phyloP scores from a whole-genome alignment of 2,329 filamentous ascomycete genomes.

The Penicillium occitanis region DNA sequence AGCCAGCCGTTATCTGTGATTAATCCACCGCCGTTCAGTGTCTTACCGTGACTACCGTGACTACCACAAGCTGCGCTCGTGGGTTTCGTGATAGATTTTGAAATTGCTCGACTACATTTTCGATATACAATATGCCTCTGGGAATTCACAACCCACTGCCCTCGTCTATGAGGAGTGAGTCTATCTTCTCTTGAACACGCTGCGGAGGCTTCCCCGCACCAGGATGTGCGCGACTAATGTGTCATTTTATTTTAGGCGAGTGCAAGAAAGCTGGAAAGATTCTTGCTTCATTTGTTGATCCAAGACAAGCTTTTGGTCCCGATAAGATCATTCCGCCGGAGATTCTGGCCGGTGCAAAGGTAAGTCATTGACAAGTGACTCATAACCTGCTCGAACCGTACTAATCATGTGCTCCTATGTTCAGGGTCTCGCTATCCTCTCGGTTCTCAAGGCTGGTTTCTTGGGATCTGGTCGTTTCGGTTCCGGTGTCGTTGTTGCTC shows the following conservation, averaged over 20 bases:
- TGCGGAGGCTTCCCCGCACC: constrained; percentile 34
- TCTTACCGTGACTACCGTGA: constrained; percentile 4
- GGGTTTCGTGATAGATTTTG: not conserved
- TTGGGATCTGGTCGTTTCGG: constrained; percentile 52
- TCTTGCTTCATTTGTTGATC: constrained; percentile 89
- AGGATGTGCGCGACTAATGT: constrained; percentile 34
- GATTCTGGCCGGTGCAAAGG: constrained; percentile 88
- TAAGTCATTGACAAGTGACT: constrained; percentile 36
- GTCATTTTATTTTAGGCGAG: constrained; percentile 64
- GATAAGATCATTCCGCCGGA: constrained; percentile 95
- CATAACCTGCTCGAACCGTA: not conserved
- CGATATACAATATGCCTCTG: constrained; percentile 38
- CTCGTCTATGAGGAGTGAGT: constrained; percentile 50
- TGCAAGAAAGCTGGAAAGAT: constrained; percentile 98
- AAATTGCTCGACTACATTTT: not conserved
- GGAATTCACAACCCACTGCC: constrained; percentile 50
- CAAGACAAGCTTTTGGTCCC: constrained; percentile 86
- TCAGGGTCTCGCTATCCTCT: constrained; percentile 52
- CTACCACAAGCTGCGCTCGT: constrained; percentile 3
- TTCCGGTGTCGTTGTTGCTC: constrained; percentile 51
- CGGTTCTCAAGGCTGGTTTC: constrained; percentile 52
- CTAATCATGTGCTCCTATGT: not conserved
- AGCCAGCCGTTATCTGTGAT: not conserved
- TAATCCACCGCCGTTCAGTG: not conserved
- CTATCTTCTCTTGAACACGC: constrained; percentile 19